Base-by-base conservation (phyloP, 768 basidiomycete genomes). In the Kockovaella imperatae region DNA sequence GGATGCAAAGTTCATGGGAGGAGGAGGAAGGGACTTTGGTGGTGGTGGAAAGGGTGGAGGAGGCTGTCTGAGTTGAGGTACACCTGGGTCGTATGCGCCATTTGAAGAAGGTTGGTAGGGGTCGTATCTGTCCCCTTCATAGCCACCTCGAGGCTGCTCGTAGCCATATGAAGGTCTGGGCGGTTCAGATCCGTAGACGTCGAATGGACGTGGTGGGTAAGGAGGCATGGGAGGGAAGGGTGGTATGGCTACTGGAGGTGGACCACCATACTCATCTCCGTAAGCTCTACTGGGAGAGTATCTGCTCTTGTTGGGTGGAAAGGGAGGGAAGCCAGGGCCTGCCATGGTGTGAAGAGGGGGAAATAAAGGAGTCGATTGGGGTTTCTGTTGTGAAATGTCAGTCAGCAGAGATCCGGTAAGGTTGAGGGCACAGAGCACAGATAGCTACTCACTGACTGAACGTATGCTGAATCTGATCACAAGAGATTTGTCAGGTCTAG, bases 311-410 rank as follows among this genome's bases (percentile, higher is more conserved):
- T 50, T 49, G 2, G 57, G 61, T 5, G 59, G 57, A 39, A 54
- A 61, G 11, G 57, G 60, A 14, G 63, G 63, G 26, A 56, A 56
- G n/a, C n/a, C n/a, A n/a, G n/a, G n/a, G n/a, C n/a, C n/a, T n/a
- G n/a, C n/a, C n/a, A n/a, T n/a, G n/a, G n/a, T n/a, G n/a, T n/a
- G n/a, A n/a, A n/a, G n/a, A n/a, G n/a, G n/a, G n/a, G n/a, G n/a
- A n/a, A n/a, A n/a, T n/a, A n/a, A n/a, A n/a, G n/a, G n/a, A n/a
- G n/a, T n/a, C n/a, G n/a, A n/a, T n/a, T n/a, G n/a, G n/a, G n/a
- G n/a, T n/a, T n/a, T n/a, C n/a, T n/a, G n/a, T n/a, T n/a, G n/a
- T n/a, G n/a, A n/a, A n/a, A n/a, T n/a, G n/a, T n/a, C n/a, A n/a
- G n/a, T n/a, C n/a, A n/a, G n/a, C n/a, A n/a, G n/a, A n/a, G n/a